Evolutionary conservation across 2,329 filamentous ascomycete genomes (phyloP).

Genomic region (Aspergillus udagawae): DNA sequence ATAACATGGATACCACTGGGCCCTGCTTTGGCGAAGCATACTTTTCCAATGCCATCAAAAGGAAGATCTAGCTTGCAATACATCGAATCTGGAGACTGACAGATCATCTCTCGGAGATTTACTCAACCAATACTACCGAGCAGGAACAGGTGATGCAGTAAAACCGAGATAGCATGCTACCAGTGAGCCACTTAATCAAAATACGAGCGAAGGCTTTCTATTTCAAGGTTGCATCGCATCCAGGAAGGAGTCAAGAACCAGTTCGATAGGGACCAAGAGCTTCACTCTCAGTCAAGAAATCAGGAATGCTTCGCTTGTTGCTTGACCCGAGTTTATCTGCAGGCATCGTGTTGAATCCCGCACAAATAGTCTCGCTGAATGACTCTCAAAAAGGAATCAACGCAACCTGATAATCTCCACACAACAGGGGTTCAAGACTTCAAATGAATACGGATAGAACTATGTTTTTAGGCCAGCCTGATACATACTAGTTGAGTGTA

Average conservation of each 20-base stretch:
- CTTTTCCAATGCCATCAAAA: too few species aligned
- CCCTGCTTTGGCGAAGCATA: too few species aligned
- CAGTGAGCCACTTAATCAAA: background rate
- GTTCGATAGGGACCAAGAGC: too few species aligned
- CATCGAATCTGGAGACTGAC: too few species aligned
- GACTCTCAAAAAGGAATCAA: background rate
- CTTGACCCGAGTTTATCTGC: background rate
- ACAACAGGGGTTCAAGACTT: background rate
- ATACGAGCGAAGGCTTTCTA: background rate
- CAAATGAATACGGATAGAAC: background rate
- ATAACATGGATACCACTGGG: too few species aligned
- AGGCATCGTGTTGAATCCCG: background rate
- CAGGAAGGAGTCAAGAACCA: too few species aligned
- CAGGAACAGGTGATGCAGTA: background rate
- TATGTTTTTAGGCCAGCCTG: background rate
- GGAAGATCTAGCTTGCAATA: too few species aligned
- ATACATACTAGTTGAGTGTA: background rate
- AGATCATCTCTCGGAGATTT: too few species aligned
- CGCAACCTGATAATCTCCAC: background rate
- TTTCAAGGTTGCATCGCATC: too few species aligned
- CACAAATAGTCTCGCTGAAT: background rate
- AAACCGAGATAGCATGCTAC: too few species aligned
- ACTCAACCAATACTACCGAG: background rate
- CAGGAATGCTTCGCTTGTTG: background rate
- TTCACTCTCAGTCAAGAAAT: too few species aligned